phyloP scores from a whole-genome alignment of 78 protist genomes.

The Creolimax fragrantissima region DNA sequence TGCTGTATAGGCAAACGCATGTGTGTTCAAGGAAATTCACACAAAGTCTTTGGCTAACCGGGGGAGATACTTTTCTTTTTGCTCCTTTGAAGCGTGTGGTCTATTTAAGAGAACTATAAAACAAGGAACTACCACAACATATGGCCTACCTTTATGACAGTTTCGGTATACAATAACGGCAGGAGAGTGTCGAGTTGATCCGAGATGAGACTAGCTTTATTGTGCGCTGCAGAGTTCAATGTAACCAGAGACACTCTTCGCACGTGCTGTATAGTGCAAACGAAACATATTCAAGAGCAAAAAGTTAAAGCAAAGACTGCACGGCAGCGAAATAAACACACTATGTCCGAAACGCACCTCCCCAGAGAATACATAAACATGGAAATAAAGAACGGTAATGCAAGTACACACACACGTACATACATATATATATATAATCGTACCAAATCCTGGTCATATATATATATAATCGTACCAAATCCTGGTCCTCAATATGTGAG shows the following conservation, averaged over 20 bases:
- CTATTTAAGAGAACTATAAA: too few species aligned
- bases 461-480: conserved; percentile 15
- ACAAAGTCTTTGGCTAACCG: too few species aligned
- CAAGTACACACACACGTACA: neutral
- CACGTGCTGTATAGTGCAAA: conserved; percentile 37
- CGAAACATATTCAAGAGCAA: neutral
- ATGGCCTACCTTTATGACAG: conserved; percentile 44
- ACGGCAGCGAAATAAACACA: neutral
- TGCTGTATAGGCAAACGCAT: too few species aligned
- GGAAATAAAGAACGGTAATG: too few species aligned
- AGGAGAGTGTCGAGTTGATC: conserved; percentile 26
- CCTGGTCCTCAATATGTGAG: conserved; percentile 36
- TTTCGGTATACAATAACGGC: conserved; percentile 60
- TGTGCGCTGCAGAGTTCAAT: conserved; percentile 72
- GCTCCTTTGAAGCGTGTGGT: too few species aligned
- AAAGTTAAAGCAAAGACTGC: neutral
- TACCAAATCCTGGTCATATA: conserved; percentile 35
- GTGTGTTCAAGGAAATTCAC: too few species aligned
- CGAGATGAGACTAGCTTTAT: conserved; percentile 48
- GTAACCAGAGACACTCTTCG: conserved; percentile 67
- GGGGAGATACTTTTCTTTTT: too few species aligned
- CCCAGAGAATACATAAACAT: neutral
- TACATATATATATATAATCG: neutral
- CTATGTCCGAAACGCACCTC: neutral
- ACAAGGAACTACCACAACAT: too few species aligned